These are phyloP conservation scores for Botrytis fabae DNA, from an alignment of 2,329 filamentous ascomycete genomes.

Conservation along the genomic window DNA sequence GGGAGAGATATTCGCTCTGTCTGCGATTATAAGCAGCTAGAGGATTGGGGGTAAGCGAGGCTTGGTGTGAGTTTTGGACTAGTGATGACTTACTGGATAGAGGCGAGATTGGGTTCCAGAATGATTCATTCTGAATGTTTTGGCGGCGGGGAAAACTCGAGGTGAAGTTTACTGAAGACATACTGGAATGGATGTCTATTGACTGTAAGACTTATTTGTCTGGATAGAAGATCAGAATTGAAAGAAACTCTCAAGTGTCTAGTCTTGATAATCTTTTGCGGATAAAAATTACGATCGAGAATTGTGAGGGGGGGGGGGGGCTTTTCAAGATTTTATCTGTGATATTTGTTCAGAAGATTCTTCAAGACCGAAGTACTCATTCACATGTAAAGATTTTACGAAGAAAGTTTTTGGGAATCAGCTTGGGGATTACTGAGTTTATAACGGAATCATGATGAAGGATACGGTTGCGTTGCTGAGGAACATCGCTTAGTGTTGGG, in stretches of 20 bases:
- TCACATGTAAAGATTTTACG: no score
- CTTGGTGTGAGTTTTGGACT: accelerated
- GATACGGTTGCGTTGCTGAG: neutral
- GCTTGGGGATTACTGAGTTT: neutral
- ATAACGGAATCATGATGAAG: neutral
- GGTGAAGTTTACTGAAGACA: neutral
- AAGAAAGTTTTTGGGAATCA: neutral
- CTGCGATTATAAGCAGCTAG: neutral
- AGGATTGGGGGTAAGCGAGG: accelerated
- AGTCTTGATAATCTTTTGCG: no score
- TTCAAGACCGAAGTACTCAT: neutral
- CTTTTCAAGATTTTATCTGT: neutral
- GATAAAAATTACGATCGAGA: neutral
- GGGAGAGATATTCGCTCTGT: neutral
- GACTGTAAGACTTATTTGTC: accelerated
- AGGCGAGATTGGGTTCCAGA: neutral
- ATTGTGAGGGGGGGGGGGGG: no score
- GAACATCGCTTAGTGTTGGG: neutral
- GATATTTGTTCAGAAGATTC: no score
- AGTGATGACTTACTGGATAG: accelerated
- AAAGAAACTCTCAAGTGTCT: neutral
- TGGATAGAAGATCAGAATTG: neutral
- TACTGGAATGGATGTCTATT: neutral
- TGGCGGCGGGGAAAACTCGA: accelerated
- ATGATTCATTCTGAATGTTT: accelerated